Conservation (phyloP, 148 eudicot genomes). For the Vaccinium corymbosum region DNA sequence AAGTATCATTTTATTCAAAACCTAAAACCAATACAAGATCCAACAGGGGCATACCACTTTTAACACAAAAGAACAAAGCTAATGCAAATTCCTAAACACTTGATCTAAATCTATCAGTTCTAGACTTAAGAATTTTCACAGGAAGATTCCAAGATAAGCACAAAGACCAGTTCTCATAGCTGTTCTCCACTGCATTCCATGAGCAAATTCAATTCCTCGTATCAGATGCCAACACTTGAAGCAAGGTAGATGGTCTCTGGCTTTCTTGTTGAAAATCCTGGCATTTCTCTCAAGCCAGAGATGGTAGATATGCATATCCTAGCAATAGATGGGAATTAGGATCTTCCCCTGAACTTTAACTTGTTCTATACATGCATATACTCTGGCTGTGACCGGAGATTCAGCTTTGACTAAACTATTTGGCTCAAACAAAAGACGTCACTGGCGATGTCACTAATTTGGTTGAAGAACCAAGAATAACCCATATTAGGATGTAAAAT, state of each 20-base stretch:
- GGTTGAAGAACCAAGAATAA: not conserved
- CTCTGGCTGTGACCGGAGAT: too few species aligned
- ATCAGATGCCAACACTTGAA: not conserved
- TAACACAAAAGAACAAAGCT: not conserved
- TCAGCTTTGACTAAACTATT: not conserved
- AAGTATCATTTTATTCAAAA: too few species aligned
- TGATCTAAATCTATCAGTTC: not conserved
- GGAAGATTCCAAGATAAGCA: not conserved
- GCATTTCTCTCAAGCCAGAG: not conserved
- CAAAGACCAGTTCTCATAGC: not conserved
- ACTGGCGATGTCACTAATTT: not conserved
- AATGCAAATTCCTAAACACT: not conserved
- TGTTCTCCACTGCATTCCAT: not conserved
- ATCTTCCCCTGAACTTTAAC: not conserved
- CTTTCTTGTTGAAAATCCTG: not conserved
- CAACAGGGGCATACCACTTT: not conserved
- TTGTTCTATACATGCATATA: not conserved
- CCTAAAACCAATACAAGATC: too few species aligned
- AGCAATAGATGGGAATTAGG: too few species aligned
- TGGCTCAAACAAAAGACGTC: not conserved
- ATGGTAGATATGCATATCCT: too few species aligned
- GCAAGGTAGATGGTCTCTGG: not conserved
- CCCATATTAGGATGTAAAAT: not conserved
- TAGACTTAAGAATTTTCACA: not conserved
- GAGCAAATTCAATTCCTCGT: not conserved